Base-by-base conservation (phyloP, 345 rosid genomes). In the Gossypium turneri region DNA sequence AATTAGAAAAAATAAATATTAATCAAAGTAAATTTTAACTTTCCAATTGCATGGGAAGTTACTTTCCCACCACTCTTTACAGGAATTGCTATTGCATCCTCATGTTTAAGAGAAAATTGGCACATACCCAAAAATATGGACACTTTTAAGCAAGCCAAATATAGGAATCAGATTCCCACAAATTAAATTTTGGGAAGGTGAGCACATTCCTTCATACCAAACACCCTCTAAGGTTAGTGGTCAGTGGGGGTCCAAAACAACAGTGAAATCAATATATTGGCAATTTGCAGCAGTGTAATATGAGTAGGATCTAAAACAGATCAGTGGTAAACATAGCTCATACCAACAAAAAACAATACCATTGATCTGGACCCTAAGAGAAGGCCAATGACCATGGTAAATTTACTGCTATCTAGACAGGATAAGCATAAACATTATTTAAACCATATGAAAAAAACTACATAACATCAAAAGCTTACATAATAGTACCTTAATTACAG, bases 401-500 rank as follows among this genome's bases (percentile, higher is more conserved):
- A 51, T 27, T 34, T 19, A 34, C 17, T 9, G 45, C 12, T 51
- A 51, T 51, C 58, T 50, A 27, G 15, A 69, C 2, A 15, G 7
- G 17, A 15, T 25, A 50, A 50, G 47, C 60, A 51, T 17, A 70
- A 27, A 70, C 47, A 70, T 3, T 8, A 24, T 17, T 50, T 24
- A 52, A 27, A 24, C 9, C 50, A 5, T n/a, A 51, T 8, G 45
- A 9, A 15, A 51, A 69, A 50, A 69, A 5, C 3, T 12, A 17
- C 47, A 17, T 51, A 29, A 70, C 43, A 51, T 9, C 25, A 24
- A 70, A 70, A 27, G 73, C 47, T 73, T 25, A 59, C 22, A 8
- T 7, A 45, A n/a, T 9, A 70, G 50, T 83, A 93, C 98, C 99
- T 91, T 86, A 77, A 95, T 95, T 25, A 95, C 84, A 41, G 97